Base-by-base conservation (phyloP, 352 stramenopile genomes). In the Globisporangium iwayamae region DNA sequence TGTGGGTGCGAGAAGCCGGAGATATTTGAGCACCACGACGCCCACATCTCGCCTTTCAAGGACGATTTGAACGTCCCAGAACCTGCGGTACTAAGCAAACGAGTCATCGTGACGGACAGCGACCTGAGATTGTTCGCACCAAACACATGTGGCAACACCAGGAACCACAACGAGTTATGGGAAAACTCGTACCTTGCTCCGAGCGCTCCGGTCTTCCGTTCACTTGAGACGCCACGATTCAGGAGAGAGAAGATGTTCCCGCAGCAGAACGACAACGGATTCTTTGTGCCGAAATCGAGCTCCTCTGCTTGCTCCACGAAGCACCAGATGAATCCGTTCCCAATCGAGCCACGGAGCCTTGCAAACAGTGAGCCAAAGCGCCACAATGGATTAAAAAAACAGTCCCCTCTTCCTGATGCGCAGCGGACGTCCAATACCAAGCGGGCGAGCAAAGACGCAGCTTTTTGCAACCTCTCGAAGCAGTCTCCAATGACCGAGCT, bases 91-190 rank as follows among this genome's bases (percentile, higher is more conserved):
- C 59, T 69, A 2, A 66, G 81, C 48, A 81, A 76, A 67, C 85
- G 83, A 53, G 62, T 86, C 14, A 68, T 83, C 25, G 78, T 83
- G 20, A 77, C 69, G 1, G 72, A 83, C 43, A 83, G 55, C 43
- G 76, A 87, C 36, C 65, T 85, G 39, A 75, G 60, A 22, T 43
- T 83, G 16, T 70, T 74, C 20, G 43, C 47, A 13, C 39, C 3
- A 14, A 54, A 59, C 30, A 11, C 14, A 38, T 54, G 38, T 30
- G 20, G 38, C 18, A 52, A 25, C 34, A 11, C 28, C 16, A 56
- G 54, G 6, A 28, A 22, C 39, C 28, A 59, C 22, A 38, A 14
- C 18, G 60, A 60, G 32, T 28, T 52, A 36, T 59, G 59, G 59
- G 56, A 46, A 45, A 46, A 41, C 25, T 41, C 28, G 16, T 54